phyloP scores from a whole-genome alignment of 345 rosid genomes.

The Zanthoxylum bungeanum region DNA sequence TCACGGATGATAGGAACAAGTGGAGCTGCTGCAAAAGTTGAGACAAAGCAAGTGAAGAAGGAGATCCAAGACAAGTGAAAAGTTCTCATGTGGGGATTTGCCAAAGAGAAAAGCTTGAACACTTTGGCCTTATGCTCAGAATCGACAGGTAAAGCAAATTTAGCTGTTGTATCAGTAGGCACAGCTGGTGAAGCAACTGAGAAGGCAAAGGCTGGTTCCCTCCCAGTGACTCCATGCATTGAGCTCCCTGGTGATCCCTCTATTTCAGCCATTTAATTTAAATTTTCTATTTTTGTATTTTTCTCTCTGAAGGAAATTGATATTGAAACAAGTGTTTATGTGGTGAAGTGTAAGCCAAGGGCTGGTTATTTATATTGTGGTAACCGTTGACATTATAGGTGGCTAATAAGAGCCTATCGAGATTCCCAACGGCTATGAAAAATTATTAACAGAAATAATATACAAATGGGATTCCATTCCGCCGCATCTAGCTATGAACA shows the following conservation, averaged over 20 bases:
- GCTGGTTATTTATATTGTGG: slow-evolving; percentile 35
- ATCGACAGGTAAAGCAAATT: slow-evolving; percentile 67
- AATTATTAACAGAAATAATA: slow-evolving; percentile 9
- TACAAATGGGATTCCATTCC: slow-evolving; percentile 39
- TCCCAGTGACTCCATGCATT: slow-evolving; percentile 77
- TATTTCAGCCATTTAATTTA: slow-evolving; percentile 44
- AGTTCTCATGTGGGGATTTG: slow-evolving; percentile 86
- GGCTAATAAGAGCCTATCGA: slow-evolving; percentile 28
- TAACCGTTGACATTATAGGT: slow-evolving; percentile 45
- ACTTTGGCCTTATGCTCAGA: slow-evolving; percentile 87
- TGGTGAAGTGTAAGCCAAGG: slow-evolving; percentile 3
- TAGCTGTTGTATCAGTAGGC: slow-evolving; percentile 61
- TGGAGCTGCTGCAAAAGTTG: slow-evolving; percentile 93
- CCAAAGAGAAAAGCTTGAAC: slow-evolving; percentile 63
- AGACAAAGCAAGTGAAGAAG: slow-evolving; percentile 80
- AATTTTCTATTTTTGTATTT: neutral
- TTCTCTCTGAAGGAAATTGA: neutral
- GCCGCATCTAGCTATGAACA: slow-evolving; percentile 51
- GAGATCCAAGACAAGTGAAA: slow-evolving; percentile 94
- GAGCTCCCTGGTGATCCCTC: slow-evolving; percentile 77
- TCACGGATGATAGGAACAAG: slow-evolving; percentile 85
- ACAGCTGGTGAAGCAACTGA: slow-evolving; percentile 54
- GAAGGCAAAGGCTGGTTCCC: slow-evolving; percentile 62
- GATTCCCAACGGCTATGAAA: slow-evolving; percentile 43
- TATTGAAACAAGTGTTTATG: slow-evolving; percentile 1